These are phyloP conservation scores for Viola pubescens DNA, from an alignment of 441 rosid genomes.

Conservation along the genomic window DNA sequence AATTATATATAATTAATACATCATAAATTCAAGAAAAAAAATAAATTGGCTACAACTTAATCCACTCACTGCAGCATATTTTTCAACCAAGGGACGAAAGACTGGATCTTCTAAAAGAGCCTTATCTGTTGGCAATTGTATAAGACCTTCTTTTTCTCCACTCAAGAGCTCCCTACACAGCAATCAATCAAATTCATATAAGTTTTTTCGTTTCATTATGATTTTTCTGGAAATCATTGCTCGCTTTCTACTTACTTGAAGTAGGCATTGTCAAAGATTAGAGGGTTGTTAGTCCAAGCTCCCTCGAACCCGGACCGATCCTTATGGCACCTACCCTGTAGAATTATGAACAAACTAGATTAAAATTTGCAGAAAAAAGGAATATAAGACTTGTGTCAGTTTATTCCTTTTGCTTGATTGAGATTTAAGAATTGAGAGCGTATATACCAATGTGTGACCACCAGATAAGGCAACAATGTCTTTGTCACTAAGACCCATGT, in stretches of 20 bases:
- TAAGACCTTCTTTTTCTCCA: slow-evolving; percentile 74
- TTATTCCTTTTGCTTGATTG: no score
- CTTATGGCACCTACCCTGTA: slow-evolving; percentile 78
- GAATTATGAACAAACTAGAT: not conserved
- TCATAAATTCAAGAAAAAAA: not conserved
- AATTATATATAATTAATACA: not conserved
- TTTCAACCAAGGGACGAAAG: slow-evolving; percentile 73
- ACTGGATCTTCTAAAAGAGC: slow-evolving; percentile 61
- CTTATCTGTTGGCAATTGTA: slow-evolving; percentile 72
- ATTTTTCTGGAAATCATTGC: not conserved
- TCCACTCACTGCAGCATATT: slow-evolving; percentile 56
- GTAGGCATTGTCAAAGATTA: slow-evolving; percentile 73
- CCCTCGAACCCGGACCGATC: slow-evolving; percentile 96
- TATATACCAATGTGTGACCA: slow-evolving; percentile 72
- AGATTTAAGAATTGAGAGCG: no score
- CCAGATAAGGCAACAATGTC: slow-evolving; percentile 90
- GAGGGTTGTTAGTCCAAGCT: slow-evolving; percentile 80
- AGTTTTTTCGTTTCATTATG: no score
- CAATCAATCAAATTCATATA: not conserved
- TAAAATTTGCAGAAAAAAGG: no score
- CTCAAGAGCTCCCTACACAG: slow-evolving; percentile 60
- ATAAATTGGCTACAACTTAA: no score
- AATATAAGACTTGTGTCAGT: no score
- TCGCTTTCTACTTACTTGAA: slow-evolving; percentile 42
- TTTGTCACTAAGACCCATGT: slow-evolving; percentile 79